A percentile compares a stretch with the other conserved stretches of the same genome.
phyloP scores from a whole-genome alignment of 1,284 basidiomycete genomes.

The Cutaneotrichosporon sp. region DNA sequence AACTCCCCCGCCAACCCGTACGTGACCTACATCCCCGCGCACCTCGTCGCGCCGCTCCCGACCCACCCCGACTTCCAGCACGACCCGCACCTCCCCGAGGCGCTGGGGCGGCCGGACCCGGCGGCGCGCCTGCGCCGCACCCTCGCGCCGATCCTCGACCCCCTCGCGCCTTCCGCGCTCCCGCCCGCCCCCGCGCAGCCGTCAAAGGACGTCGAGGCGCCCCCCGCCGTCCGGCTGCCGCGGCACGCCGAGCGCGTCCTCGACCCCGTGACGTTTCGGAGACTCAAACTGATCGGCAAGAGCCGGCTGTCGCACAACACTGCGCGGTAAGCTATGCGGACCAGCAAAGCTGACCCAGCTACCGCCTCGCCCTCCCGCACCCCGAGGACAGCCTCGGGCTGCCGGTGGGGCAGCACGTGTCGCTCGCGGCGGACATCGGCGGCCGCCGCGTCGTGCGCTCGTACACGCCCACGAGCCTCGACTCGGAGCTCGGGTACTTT shows the following conservation, averaged over 20 bases:
- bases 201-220: not conserved
- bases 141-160: conserved; percentile 5
- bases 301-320: conserved; percentile 90
- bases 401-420: conserved; percentile 95
- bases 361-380: conserved; percentile 83
- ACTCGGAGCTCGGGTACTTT: conserved; percentile 90
- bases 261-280: conserved; percentile 63
- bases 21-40: not conserved
- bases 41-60: conserved; percentile 10
- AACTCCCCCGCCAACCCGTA: too few species aligned
- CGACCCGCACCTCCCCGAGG: conserved; percentile 11
- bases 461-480: conserved; percentile 93
- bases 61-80: conserved; percentile 13
- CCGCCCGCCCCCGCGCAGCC: not conserved
- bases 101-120: not conserved
- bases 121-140: conserved; percentile 5
- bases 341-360: too few species aligned
- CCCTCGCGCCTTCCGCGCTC: not conserved
- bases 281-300: conserved; percentile 80
- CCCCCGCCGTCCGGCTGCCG: too few species aligned
- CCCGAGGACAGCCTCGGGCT: conserved; percentile 79
- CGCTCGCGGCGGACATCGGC: conserved; percentile 82
- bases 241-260: conserved; percentile 26
- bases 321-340: conserved; percentile 83
- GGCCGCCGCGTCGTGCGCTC: conserved; percentile 87